phyloP scores from a whole-genome alignment of 2,329 filamentous ascomycete species.

The Microdochium trichocladiopsis region DNA sequence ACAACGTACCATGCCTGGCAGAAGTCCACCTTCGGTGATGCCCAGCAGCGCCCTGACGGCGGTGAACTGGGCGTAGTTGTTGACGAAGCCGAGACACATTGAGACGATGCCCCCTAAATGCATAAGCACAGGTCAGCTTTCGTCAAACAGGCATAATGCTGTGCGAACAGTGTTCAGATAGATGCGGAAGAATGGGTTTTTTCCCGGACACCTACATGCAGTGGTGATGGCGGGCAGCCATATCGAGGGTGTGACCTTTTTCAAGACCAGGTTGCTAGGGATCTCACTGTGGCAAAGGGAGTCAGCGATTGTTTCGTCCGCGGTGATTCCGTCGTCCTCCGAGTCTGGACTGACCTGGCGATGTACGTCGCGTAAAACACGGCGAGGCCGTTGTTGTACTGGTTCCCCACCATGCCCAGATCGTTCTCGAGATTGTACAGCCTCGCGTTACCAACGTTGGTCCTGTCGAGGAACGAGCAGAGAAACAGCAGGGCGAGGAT shows the following conservation, averaged over 20 bases:
- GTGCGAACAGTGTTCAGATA: not conserved
- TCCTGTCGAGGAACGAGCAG: conserved; percentile 59
- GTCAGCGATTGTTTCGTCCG: no score
- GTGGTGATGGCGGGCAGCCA: conserved; percentile 52
- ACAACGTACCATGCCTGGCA: conserved; percentile 57
- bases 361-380: conserved; percentile 62
- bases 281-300: conserved; percentile 55
- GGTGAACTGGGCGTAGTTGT: conserved; percentile 48
- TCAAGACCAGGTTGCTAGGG: conserved; percentile 57
- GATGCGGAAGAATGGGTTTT: no score
- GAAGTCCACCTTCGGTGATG: conserved; percentile 54
- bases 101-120: conserved; percentile 44
- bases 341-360: conserved; percentile 36
- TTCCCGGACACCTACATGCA: conserved; percentile 28
- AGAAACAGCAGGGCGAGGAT: conserved; percentile 58
- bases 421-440: conserved; percentile 55
- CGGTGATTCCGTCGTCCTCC: no score
- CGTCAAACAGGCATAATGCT: no score
- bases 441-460: conserved; percentile 67
- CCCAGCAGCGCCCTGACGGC: conserved; percentile 56
- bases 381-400: conserved; percentile 58
- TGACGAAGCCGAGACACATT: conserved; percentile 48
- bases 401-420: conserved; percentile 48
- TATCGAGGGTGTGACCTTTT: conserved; percentile 50
- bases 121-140: not conserved